Conservation (phyloP, 306 rosid genomes). For the Malus sylvestris region DNA sequence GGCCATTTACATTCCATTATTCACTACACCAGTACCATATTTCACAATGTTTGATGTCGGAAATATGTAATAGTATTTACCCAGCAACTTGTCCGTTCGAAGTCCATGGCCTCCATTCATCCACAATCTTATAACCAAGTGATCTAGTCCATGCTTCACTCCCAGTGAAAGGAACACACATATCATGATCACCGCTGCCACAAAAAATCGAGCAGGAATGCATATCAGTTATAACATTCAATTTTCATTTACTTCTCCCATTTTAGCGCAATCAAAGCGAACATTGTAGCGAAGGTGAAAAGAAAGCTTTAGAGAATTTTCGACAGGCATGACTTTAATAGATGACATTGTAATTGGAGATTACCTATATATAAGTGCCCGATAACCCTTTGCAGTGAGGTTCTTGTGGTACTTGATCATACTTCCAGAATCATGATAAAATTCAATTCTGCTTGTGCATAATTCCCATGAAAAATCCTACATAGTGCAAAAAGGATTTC, state of each 20-base stretch:
- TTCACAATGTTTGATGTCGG: not conserved
- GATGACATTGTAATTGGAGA: slow-evolving; percentile 2
- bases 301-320: not conserved
- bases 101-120: slow-evolving; percentile 88
- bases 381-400: slow-evolving; percentile 70
- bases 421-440: slow-evolving; percentile 70
- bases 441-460: slow-evolving; percentile 39
- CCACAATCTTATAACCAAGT: slow-evolving; percentile 59
- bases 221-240: not conserved
- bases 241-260: not conserved
- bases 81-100: slow-evolving; percentile 79
- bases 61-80: slow-evolving; percentile 25
- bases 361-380: slow-evolving; percentile 85
- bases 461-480: slow-evolving; percentile 61
- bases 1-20: slow-evolving; percentile 1
- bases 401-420: slow-evolving; percentile 81
- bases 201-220: not conserved
- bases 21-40: not conserved
- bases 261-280: not conserved
- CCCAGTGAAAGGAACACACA: slow-evolving; percentile 94
- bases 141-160: slow-evolving; percentile 83
- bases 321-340: not conserved
- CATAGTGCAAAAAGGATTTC: slow-evolving; percentile 17
- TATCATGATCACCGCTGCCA: slow-evolving; percentile 84
- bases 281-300: not conserved